These are phyloP conservation scores for Tripterygium wilfordii DNA, from an alignment of 177 flowering plant species.

Conservation along the genomic window DNA sequence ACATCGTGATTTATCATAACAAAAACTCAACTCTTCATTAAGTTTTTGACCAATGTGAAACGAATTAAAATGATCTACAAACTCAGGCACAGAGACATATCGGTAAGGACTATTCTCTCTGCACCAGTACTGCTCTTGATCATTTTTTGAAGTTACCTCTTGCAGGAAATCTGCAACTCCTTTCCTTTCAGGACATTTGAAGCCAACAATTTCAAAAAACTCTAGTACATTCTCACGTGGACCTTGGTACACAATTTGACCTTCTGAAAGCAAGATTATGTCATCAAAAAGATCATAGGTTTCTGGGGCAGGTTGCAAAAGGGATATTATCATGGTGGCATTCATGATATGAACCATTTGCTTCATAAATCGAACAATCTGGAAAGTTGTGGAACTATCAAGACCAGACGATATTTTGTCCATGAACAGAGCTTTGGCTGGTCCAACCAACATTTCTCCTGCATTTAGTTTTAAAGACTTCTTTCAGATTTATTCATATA, in stretches of 20 bases:
- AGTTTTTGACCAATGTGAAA: slow-evolving; percentile 38
- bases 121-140: slow-evolving; percentile 61
- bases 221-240: slow-evolving; percentile 25
- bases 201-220: slow-evolving; percentile 32
- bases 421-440: slow-evolving; percentile 35
- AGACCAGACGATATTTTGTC: slow-evolving; percentile 43
- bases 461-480: background rate
- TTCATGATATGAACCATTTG: slow-evolving; percentile 36
- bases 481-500: too few species aligned
- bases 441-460: slow-evolving; percentile 48
- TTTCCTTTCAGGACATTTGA: slow-evolving; percentile 38
- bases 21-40: slow-evolving; percentile 21
- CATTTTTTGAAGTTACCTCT: slow-evolving; percentile 49
- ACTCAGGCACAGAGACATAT: slow-evolving; percentile 37
- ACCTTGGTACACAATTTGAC: slow-evolving; percentile 38
- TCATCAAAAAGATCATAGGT: slow-evolving; percentile 39
- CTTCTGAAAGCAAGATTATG: slow-evolving; percentile 33
- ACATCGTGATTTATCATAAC: slow-evolving; percentile 19
- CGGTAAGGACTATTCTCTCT: slow-evolving; percentile 24
- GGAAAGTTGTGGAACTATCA: slow-evolving; percentile 41
- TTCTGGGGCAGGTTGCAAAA: slow-evolving; percentile 43
- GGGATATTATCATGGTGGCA: slow-evolving; percentile 33
- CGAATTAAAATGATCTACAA: slow-evolving; percentile 27
- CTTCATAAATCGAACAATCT: slow-evolving; percentile 29
- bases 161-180: slow-evolving; percentile 38